Conservation (phyloP, 164 flowering plant species). For the Tinospora cordifolia region DNA sequence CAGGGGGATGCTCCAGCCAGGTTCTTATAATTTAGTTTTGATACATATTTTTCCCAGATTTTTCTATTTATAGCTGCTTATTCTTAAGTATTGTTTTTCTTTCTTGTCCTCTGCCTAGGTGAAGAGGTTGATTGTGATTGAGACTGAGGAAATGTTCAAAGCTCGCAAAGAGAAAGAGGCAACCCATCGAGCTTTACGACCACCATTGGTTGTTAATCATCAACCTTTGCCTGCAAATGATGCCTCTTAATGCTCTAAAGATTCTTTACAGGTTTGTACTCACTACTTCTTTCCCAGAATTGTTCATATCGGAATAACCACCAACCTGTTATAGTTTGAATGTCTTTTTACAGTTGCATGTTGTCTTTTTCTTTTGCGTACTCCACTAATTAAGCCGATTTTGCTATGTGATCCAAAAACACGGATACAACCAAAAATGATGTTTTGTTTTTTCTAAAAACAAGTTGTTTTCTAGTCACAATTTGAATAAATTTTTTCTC, state of each 20-base stretch:
- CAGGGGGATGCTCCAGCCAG: slow-evolving; percentile 94
- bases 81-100: background rate
- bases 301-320: background rate
- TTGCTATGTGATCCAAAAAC: no score
- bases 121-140: slow-evolving; percentile 79
- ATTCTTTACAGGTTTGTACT: slow-evolving; percentile 15
- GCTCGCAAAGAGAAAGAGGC: slow-evolving; percentile 60
- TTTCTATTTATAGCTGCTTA: background rate
- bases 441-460: no score
- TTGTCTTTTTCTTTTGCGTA: no score
- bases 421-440: no score
- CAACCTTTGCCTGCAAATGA: slow-evolving; percentile 24
- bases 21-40: slow-evolving; percentile 22
- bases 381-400: no score
- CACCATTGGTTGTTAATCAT: slow-evolving; percentile 68
- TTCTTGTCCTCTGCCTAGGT: slow-evolving; percentile 36
- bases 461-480: no score
- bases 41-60: background rate
- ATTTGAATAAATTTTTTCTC: no score
- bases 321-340: background rate
- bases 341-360: no score
- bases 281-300: background rate
- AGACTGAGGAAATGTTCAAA: slow-evolving; percentile 87
- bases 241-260: slow-evolving; percentile 25
- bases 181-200: slow-evolving; percentile 61